phyloP scores from a whole-genome alignment of 495 filamentous ascomycete genomes.

The Neurospora africana region DNA sequence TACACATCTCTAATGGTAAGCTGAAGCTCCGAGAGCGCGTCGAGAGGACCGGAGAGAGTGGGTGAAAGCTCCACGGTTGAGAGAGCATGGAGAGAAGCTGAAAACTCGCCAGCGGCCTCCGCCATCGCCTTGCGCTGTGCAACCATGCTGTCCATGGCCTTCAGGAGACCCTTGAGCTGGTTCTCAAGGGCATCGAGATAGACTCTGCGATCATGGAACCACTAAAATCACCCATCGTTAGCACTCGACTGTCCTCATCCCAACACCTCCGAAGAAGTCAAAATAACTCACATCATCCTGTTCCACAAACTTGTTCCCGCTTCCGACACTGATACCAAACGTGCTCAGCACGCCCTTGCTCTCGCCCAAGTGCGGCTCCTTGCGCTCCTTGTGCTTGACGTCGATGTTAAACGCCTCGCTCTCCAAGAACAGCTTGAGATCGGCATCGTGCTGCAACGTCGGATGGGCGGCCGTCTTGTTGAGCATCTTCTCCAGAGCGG shows the following conservation, averaged over 20 bases:
- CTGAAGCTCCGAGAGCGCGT: constrained; percentile 84
- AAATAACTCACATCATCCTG: constrained; percentile 76
- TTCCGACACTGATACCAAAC: constrained; percentile 65
- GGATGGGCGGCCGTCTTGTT: constrained; percentile 90
- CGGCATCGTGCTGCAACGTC: constrained; percentile 82
- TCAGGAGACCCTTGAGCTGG: constrained; percentile 87
- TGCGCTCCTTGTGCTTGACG: constrained; percentile 94
- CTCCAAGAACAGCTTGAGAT: constrained; percentile 92
- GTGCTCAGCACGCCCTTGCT: constrained; percentile 88
- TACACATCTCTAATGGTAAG: constrained; percentile 89
- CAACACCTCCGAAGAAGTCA: neutral
- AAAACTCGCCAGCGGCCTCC: constrained; percentile 88
- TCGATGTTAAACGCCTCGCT: constrained; percentile 92
- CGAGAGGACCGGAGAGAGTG: constrained; percentile 77
- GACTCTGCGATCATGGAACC: constrained; percentile 93
- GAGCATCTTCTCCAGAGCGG: constrained; percentile 89
- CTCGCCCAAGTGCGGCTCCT: constrained; percentile 74
- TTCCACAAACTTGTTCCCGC: constrained; percentile 81
- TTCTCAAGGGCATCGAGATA: constrained; percentile 93
- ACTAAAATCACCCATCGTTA: constrained; percentile 37
- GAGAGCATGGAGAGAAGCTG: constrained; percentile 77
- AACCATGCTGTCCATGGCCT: constrained; percentile 87
- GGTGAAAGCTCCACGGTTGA: constrained; percentile 81
- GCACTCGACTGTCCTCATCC: neutral
- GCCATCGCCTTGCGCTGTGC: constrained; percentile 83